A percentile compares a stretch with the other conserved stretches of the same genome.
phyloP scores from a whole-genome alignment of 208 protist genomes.

The Vickermania ingenoplastis region DNA sequence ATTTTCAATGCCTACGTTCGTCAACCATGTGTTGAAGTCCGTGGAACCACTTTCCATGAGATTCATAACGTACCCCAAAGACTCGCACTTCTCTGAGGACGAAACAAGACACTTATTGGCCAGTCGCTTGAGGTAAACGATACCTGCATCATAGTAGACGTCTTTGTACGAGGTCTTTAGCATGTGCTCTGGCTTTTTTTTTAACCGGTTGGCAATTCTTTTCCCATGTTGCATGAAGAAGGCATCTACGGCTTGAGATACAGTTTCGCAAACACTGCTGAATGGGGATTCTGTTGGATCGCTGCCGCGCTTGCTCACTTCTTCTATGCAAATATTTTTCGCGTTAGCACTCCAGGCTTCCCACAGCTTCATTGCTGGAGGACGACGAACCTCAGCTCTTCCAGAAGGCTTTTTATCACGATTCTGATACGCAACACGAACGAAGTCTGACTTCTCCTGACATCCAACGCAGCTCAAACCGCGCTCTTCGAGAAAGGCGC shows the following conservation, averaged over 20 bases:
- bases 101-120: slow-evolving; percentile 58
- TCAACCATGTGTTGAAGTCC: slow-evolving; percentile 67
- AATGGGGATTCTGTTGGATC: slow-evolving; percentile 31
- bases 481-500: slow-evolving; percentile 63
- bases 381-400: slow-evolving; percentile 34
- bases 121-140: slow-evolving; percentile 37
- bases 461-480: slow-evolving; percentile 65
- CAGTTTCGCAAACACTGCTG: slow-evolving; percentile 34
- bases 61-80: slow-evolving; percentile 29
- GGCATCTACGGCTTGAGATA: slow-evolving; percentile 43
- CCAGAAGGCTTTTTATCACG: slow-evolving; percentile 49
- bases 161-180: slow-evolving; percentile 79
- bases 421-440: slow-evolving; percentile 63
- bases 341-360: slow-evolving; percentile 58
- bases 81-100: slow-evolving; percentile 38
- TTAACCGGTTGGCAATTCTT: slow-evolving; percentile 51
- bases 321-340: slow-evolving; percentile 33
- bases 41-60: slow-evolving; percentile 28
- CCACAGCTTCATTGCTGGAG: slow-evolving; percentile 69
- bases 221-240: slow-evolving; percentile 81
- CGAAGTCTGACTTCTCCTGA: slow-evolving; percentile 85
- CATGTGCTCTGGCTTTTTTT: slow-evolving; percentile 56
- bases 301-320: slow-evolving; percentile 27
- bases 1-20: slow-evolving; percentile 88
- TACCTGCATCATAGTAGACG: slow-evolving; percentile 74